Evolutionary conservation across 306 rosid genomes (phyloP).

Genomic region (Sicyos edulis): DNA sequence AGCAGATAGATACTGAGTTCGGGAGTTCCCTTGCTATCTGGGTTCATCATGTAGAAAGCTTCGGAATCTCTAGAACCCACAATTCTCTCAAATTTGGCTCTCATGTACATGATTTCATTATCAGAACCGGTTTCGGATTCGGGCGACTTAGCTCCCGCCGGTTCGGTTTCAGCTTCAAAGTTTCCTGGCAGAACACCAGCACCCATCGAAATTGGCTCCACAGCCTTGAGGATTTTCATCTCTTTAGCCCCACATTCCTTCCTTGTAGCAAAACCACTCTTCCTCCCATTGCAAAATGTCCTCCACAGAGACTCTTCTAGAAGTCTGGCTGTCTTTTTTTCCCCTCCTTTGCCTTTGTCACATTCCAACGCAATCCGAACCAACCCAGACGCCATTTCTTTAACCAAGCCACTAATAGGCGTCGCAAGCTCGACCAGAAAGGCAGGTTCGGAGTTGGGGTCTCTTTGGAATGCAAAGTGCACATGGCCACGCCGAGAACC

Average conservation of each 20-base stretch:
- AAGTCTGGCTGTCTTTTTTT: conserved; percentile 27
- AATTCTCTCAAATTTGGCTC: conserved; percentile 95
- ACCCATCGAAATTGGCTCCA: conserved; percentile 94
- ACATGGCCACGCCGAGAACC: conserved; percentile 89
- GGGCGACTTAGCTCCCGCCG: conserved; percentile 18
- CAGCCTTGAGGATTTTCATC: conserved; percentile 75
- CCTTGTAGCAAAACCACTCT: conserved; percentile 75
- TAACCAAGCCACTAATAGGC: conserved; percentile 74
- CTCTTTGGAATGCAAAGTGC: conserved; percentile 78
- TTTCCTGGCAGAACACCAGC: conserved; percentile 79
- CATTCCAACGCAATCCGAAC: conserved; percentile 93
- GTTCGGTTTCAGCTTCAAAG: background rate
- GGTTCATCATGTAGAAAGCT: conserved; percentile 99
- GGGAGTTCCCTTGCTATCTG: conserved; percentile 97
- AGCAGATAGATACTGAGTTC: conserved; percentile 94
- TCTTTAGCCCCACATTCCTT: conserved; percentile 85
- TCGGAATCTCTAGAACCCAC: conserved; percentile 98
- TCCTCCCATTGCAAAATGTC: conserved; percentile 85
- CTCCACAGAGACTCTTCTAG: conserved; percentile 83
- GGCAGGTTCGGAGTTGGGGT: conserved; percentile 71
- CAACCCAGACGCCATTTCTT: conserved; percentile 96
- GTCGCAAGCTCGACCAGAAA: conserved; percentile 88
- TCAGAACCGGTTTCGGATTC: conserved; percentile 33
- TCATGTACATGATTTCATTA: conserved; percentile 76
- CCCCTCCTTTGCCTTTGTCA: conserved; percentile 44